phyloP scores from a whole-genome alignment of 805 yeast genomes.

The Candida boidinii region DNA sequence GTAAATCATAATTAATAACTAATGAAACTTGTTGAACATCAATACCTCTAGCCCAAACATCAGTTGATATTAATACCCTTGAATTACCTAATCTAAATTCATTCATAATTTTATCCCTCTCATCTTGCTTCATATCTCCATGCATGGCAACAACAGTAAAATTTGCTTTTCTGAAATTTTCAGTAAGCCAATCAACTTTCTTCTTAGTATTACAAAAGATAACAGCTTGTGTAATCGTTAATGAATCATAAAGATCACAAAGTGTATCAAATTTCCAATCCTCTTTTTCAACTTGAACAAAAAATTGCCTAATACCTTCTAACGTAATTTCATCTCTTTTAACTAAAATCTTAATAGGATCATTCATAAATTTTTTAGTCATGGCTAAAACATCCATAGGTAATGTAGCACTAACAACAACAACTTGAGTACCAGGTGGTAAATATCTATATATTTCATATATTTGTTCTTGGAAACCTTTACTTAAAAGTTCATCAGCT shows the following conservation, averaged over 20 bases:
- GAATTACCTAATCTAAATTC: slow-evolving; percentile 93
- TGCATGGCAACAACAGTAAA: slow-evolving; percentile 95
- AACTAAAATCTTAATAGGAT: slow-evolving; percentile 90
- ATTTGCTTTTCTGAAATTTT: slow-evolving; percentile 66
- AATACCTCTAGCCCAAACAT: slow-evolving; percentile 96
- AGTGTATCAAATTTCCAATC: slow-evolving; percentile 91
- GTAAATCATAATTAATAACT: slow-evolving; percentile 93
- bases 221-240: slow-evolving; percentile 95
- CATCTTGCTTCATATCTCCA: slow-evolving; percentile 93
- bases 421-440: slow-evolving; percentile 86
- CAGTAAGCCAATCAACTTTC: slow-evolving; percentile 88
- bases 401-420: slow-evolving; percentile 90
- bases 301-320: slow-evolving; percentile 92
- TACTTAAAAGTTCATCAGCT: slow-evolving; percentile 90
- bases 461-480: slow-evolving; percentile 94
- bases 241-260: slow-evolving; percentile 89
- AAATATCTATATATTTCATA: slow-evolving; percentile 81
- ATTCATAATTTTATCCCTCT: slow-evolving; percentile 89
- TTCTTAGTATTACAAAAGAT: slow-evolving; percentile 95
- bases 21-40: slow-evolving; percentile 97
- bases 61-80: slow-evolving; percentile 91
- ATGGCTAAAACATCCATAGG: slow-evolving; percentile 87
- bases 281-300: slow-evolving; percentile 85
- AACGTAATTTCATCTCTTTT: slow-evolving; percentile 90
- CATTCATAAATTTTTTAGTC: slow-evolving; percentile 84